Evolutionary conservation across 192 early-diverging fungal genomes (phyloP).

Genomic region (Chytriomyces confervae): DNA sequence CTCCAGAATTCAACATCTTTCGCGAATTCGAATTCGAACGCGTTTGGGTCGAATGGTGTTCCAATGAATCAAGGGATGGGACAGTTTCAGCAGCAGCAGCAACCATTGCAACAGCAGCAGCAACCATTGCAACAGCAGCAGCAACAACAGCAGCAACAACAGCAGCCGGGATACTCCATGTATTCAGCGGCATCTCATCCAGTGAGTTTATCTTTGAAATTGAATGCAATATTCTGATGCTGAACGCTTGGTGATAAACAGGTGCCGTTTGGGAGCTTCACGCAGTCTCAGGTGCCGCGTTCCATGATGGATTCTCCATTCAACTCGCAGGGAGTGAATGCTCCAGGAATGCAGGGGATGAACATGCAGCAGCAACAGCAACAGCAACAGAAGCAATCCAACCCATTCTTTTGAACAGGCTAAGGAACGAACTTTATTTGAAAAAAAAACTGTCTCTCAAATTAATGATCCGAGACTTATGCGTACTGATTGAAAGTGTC

Average conservation of each 20-base stretch:
- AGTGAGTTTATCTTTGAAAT: neutral
- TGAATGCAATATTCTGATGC: no score
- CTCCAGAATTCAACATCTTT: no score
- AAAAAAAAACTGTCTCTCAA: conserved; percentile 17
- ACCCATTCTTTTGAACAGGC: neutral
- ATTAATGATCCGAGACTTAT: conserved; percentile 21
- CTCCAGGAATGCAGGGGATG: neutral
- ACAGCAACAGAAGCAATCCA: neutral
- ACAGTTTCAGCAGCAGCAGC: conserved; percentile 26
- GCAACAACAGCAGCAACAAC: no score
- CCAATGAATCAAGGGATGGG: neutral
- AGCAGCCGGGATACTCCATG: neutral
- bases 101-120: conserved; percentile 23
- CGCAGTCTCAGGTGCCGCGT: neutral
- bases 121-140: no score
- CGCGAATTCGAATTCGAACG: neutral
- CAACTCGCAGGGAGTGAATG: neutral
- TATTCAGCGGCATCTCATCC: neutral
- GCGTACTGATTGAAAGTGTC: conserved; percentile 51
- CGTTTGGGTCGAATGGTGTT: neutral
- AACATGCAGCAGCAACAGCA: neutral
- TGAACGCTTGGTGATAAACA: no score
- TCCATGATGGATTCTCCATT: neutral
- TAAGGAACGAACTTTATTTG: no score
- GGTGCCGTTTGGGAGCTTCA: neutral